These are phyloP conservation scores for Boletales sp. DNA, from an alignment of 768 basidiomycete genomes.

Conservation along the genomic window DNA sequence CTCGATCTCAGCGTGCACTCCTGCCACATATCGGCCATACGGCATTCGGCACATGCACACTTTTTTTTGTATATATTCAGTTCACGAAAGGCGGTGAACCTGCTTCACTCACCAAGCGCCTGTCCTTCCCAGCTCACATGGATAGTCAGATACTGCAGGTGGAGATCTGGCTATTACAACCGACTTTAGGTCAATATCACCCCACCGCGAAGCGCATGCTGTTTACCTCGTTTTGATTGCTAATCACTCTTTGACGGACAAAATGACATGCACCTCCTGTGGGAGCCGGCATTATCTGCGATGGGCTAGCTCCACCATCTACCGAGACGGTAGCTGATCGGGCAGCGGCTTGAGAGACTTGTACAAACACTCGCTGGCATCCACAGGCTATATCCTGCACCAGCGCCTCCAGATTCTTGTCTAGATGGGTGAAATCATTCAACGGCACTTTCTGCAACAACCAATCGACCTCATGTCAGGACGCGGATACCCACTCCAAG, in stretches of 20 bases:
- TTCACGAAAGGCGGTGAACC: constrained; percentile 22
- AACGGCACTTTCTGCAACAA: constrained; percentile 43
- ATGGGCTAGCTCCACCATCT: constrained; percentile 28
- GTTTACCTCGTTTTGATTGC: constrained; percentile 48
- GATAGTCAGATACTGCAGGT: constrained; percentile 52
- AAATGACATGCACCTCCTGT: constrained; percentile 32
- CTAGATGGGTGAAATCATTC: constrained; percentile 53
- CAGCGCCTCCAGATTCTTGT: constrained; percentile 67
- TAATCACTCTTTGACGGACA: constrained; percentile 54
- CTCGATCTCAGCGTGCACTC: constrained; percentile 38
- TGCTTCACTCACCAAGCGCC: constrained; percentile 43
- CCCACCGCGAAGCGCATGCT: constrained; percentile 21
- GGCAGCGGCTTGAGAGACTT: constrained; percentile 59
- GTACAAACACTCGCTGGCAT: constrained; percentile 60
- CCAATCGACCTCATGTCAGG: constrained; percentile 25
- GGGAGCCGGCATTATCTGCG: constrained; percentile 29
- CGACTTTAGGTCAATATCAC: constrained; percentile 27
- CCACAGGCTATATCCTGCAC: constrained; percentile 56
- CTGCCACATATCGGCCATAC: constrained; percentile 40
- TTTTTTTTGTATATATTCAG: constrained; percentile 37
- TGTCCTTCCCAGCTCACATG: constrained; percentile 40
- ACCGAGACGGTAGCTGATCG: constrained; percentile 50
- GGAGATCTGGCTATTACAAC: constrained; percentile 37
- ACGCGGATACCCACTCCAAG: constrained; percentile 23
- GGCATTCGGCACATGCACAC: constrained; percentile 57